phyloP scores from a whole-genome alignment of 2,329 filamentous ascomycete genomes.

The Calonectria naviculata region DNA sequence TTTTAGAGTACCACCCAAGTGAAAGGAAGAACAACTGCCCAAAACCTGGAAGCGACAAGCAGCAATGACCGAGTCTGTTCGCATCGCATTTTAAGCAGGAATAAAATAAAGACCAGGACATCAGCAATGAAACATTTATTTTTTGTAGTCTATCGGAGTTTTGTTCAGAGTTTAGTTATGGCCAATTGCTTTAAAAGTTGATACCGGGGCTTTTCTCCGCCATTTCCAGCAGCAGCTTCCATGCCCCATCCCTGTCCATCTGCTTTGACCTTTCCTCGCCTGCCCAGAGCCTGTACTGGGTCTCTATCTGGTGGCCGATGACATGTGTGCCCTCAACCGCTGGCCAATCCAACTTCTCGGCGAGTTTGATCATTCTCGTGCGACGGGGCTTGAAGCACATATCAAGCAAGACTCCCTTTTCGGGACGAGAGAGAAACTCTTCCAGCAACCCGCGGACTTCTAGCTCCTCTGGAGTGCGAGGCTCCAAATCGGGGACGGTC shows the following conservation, averaged over 20 bases:
- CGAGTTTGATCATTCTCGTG: slow-evolving; percentile 50
- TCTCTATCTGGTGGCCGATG: slow-evolving; percentile 53
- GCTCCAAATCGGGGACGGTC: slow-evolving; percentile 51
- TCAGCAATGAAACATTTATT: too few species aligned
- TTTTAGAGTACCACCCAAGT: too few species aligned
- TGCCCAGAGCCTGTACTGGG: slow-evolving; percentile 48
- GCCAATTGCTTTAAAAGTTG: slow-evolving; percentile 15
- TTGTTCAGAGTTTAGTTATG: background rate
- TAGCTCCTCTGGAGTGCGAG: slow-evolving; percentile 42
- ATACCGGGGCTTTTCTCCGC: slow-evolving; percentile 20
- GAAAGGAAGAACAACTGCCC: too few species aligned
- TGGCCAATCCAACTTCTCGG: slow-evolving; percentile 45
- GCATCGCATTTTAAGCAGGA: background rate
- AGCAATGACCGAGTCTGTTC: background rate
- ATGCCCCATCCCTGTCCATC: slow-evolving; percentile 21
- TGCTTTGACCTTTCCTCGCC: slow-evolving; percentile 40
- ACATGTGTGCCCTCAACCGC: slow-evolving; percentile 52
- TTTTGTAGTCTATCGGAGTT: background rate
- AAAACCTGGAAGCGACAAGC: too few species aligned
- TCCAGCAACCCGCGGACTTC: slow-evolving; percentile 39
- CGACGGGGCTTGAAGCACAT: slow-evolving; percentile 55
- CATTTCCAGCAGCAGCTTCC: slow-evolving; percentile 16
- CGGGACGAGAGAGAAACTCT: slow-evolving; percentile 37
- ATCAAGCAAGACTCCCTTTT: slow-evolving; percentile 50
- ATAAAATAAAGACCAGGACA: too few species aligned